Evolutionary conservation across 2,329 filamentous ascomycete genomes (phyloP), one percentile per base, ranked within the genome.

Genomic region (Colletotrichum liaoningense): DNA sequence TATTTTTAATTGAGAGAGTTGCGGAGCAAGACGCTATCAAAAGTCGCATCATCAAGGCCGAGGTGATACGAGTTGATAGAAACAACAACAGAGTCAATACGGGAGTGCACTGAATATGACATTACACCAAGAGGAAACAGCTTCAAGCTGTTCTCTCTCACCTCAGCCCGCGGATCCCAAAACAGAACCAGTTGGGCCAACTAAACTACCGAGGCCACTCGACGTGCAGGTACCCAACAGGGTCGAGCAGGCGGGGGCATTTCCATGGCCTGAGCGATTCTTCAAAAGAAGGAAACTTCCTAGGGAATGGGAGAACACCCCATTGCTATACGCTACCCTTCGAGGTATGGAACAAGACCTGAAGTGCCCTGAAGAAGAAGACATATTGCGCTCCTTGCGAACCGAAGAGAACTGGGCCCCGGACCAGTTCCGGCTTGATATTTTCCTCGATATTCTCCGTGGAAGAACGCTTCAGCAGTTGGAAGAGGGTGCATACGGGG

Each of bases 401-500:
- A 54, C 35, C 4, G 42, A 67, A 8, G 65, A 60, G 16, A 30
- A 60, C 5, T 60, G 12, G 26, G 42, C 22, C 5, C 42, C 56
- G 0, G 30, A 67, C 5, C 19, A n/a, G 1, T 54, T 14, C n/a
- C 56, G 56, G 1, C 19, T 60, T 8, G 57, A 60, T 5, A n/a
- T 46, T 5, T 22, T 67, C 6, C n/a, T 60, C 5, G 65, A 67
- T 22, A 42, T 60, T 1, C 35, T 59, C 4, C 16, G 6, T 1
- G 30, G 22, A 0, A 26, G 7, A 9, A 67, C 42, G 4, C 8
- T 67, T 2, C 4, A 24, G 28, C 5, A 60, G 1, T 28, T 67
- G 0, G 11, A 54, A n/a, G 5, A 59, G 1, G 42, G 5, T 3
- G 26, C 3, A 5, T 6, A 16, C 3, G 3, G 0, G 1, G 26